Evolutionary conservation across 2,329 filamentous ascomycete species (phyloP).

Genomic region (Metarhizium robertsii): DNA sequence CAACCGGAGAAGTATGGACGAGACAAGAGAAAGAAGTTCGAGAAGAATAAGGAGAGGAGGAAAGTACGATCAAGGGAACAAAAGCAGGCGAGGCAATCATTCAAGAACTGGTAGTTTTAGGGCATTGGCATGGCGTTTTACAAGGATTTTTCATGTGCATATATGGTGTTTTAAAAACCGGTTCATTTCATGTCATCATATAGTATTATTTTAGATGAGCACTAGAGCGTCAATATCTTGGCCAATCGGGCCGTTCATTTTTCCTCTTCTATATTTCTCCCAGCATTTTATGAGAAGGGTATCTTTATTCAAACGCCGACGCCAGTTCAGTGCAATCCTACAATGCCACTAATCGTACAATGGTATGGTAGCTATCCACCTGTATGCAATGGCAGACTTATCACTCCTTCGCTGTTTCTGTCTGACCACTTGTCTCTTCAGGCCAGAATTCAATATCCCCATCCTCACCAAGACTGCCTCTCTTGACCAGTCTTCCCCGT

Average conservation of each 20-base stretch:
- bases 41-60: slow-evolving; percentile 73
- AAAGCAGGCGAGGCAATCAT: slow-evolving; percentile 62
- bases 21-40: slow-evolving; percentile 75
- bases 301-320: slow-evolving; percentile 2
- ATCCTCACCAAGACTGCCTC: slow-evolving; percentile 60
- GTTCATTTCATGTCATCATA: neutral
- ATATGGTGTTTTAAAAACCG: neutral
- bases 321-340: slow-evolving; percentile 1
- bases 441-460: slow-evolving; percentile 93
- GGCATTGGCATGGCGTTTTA: slow-evolving; percentile 18
- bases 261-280: neutral
- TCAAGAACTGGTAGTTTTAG: slow-evolving; percentile 36
- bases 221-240: neutral
- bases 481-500: slow-evolving; percentile 65
- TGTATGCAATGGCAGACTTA: neutral
- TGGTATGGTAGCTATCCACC: too few relatives aligned
- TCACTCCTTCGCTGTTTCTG: neutral
- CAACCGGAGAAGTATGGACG: slow-evolving; percentile 70
- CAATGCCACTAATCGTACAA: slow-evolving; percentile 3
- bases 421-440: slow-evolving; percentile 39
- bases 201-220: neutral
- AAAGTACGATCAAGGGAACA: slow-evolving; percentile 71
- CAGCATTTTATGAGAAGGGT: neutral
- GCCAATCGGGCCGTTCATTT: neutral
- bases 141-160: neutral